Evolutionary conservation across 2,329 filamentous ascomycete species (phyloP), one percentile per base, ranked within the genome.

Genomic region (Neonectria magnoliae): DNA sequence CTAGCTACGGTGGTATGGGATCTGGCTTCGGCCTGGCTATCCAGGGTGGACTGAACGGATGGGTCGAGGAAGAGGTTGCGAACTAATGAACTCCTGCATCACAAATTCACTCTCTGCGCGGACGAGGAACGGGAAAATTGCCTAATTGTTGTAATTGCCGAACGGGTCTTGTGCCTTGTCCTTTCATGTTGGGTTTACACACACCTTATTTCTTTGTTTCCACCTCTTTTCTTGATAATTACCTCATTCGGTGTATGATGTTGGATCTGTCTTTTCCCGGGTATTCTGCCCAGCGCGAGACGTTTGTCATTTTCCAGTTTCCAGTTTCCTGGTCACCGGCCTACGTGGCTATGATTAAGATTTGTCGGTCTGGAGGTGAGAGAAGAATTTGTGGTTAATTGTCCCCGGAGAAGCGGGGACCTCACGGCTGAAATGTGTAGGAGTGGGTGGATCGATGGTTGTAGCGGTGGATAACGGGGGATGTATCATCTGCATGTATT

Each of bases 21-120:
- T 81, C 81, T 20, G 87, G 87, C 3, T 89, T 87, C 64, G 88
- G 87, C 29, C 81, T 90, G 13, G 87, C 86, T 41, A 89, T 90
- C 59, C 87, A 90, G 74, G 85, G 87, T 66, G 87, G 87, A 7
- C 77, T 91, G 70, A 90, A 90, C 69, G 88, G 88, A 59, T 91
- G 89, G 89, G 87, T 88, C 38, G 88, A 91, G 77, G 88, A 91
- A 76, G 87, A 89, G 76, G 86, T 89, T 68, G 84, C 85, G 63
- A 89, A 89, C 79, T 89, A 79, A 80, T 66, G 65, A 65, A 63
- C 58, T 67, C 57, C 55, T 67, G 56, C 57, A 71, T 72, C 70
- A 71, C 70, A 71, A 64, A 47, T 66, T 68, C 62, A 63, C 42
- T 70, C 67, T 68, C 54, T 61, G 64, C 60, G 60, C 65, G 60